Evolutionary conservation across 192 early-diverging fungal genomes (phyloP).

Genomic region (Linnemannia exigua): DNA sequence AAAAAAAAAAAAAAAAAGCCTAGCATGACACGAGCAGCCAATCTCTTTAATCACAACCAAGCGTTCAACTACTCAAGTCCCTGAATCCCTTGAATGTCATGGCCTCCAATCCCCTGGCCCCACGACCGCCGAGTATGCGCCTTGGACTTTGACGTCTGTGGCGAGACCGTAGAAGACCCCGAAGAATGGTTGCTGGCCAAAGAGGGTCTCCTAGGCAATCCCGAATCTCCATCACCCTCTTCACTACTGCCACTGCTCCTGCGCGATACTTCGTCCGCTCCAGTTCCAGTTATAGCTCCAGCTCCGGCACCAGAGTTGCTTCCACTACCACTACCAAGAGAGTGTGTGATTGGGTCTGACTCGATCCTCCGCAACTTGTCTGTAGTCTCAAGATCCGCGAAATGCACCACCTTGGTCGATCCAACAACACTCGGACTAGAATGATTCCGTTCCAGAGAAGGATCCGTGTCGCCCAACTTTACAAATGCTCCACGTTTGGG

Average conservation of each 20-base stretch:
- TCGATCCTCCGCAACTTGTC: neutral
- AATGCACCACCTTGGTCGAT: conserved; percentile 18
- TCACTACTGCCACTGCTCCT: neutral
- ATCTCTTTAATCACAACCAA: neutral
- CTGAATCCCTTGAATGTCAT: conserved; percentile 39
- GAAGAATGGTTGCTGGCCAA: neutral
- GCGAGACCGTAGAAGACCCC: conserved; percentile 12
- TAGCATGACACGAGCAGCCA: no score
- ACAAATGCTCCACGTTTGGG: neutral
- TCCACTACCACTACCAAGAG: neutral
- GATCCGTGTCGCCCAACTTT: neutral
- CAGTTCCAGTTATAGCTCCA: no score
- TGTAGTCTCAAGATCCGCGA: conserved; percentile 12
- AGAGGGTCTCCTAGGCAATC: neutral
- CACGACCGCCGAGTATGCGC: conserved; percentile 47
- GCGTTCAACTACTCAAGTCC: conserved; percentile 3
- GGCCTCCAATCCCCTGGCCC: conserved; percentile 49
- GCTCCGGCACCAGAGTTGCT: neutral
- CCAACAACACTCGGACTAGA: neutral
- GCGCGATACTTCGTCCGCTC: neutral
- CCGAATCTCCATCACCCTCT: neutral
- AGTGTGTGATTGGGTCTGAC: neutral
- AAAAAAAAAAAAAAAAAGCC: no score
- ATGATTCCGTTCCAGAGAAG: neutral
- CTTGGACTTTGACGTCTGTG: conserved; percentile 35